Evolutionary conservation across 2,329 filamentous ascomycete genomes (phyloP).

Genomic region (Dryadomyces quercus-mongolicae): DNA sequence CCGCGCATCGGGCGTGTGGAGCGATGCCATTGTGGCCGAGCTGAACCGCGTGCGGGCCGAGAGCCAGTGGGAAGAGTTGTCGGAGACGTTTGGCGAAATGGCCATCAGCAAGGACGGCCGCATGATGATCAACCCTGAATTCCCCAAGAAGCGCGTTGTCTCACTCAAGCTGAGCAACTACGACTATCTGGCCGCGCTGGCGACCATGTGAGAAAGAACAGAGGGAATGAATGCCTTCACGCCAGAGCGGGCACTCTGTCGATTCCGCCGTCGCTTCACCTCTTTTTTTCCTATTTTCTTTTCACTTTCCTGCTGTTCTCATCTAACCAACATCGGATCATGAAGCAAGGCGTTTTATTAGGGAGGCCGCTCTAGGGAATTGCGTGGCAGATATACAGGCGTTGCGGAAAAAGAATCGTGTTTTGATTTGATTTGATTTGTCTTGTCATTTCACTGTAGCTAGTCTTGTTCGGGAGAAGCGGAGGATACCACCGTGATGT

Average conservation of each 20-base stretch:
- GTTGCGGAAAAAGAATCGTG: not conserved
- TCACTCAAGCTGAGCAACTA: conserved; percentile 49
- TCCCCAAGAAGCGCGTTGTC: conserved; percentile 36
- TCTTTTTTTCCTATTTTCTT: not conserved
- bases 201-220: conserved; percentile 11
- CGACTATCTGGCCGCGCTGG: conserved; percentile 28
- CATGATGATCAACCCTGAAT: conserved; percentile 43
- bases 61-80: conserved; percentile 47
- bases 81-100: conserved; percentile 51
- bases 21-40: conserved; percentile 49
- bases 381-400: not conserved
- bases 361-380: not conserved
- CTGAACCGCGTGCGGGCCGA: conserved; percentile 46
- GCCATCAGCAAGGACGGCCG: conserved; percentile 46
- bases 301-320: not conserved
- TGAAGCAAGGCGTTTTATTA: conserved; percentile 3
- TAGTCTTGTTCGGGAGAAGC: not conserved
- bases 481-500: not conserved
- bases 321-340: not conserved
- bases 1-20: conserved; percentile 60
- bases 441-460: not conserved
- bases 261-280: not conserved
- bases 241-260: not conserved
- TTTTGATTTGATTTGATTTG: not conserved
- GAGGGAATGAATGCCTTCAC: not conserved